Conservation (phyloP, 306 rosid species). For the Chamaecrista fasciculata region DNA sequence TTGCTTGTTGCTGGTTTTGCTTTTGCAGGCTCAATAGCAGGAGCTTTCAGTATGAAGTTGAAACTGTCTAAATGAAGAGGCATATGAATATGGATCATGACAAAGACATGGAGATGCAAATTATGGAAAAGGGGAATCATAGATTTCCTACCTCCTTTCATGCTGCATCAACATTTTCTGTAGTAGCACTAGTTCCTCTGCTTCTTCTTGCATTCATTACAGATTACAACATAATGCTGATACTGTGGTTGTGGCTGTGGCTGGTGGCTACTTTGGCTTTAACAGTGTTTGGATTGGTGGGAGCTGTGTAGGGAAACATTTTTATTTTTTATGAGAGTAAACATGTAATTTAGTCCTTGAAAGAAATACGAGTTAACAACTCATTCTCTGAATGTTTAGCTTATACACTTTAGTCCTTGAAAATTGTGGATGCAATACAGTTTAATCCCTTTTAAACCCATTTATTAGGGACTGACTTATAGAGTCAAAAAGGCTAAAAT, state of each 20-base stretch:
- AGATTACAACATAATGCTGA: conserved; percentile 17
- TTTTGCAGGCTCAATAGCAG: conserved; percentile 37
- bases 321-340: not conserved
- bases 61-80: conserved; percentile 21
- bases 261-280: conserved; percentile 30
- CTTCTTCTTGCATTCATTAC: conserved; percentile 21
- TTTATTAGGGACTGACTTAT: no score
- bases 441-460: no score
- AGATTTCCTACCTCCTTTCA: conserved; percentile 27
- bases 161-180: conserved; percentile 31
- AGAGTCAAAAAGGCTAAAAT: no score
- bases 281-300: conserved; percentile 25
- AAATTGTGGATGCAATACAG: no score
- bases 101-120: not conserved
- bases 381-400: no score
- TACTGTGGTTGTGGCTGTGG: conserved; percentile 12
- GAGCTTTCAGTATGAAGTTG: conserved; percentile 35
- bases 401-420: no score
- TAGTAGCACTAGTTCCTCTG: conserved; percentile 25
- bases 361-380: no score
- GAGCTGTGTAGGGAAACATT: conserved; percentile 27
- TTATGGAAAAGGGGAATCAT: conserved; percentile 4
- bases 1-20: conserved; percentile 38
- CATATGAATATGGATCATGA: not conserved
- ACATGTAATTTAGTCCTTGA: no score